These are phyloP conservation scores for Brasenia schreberi DNA, from an alignment of 164 flowering plant species.

Conservation along the genomic window DNA sequence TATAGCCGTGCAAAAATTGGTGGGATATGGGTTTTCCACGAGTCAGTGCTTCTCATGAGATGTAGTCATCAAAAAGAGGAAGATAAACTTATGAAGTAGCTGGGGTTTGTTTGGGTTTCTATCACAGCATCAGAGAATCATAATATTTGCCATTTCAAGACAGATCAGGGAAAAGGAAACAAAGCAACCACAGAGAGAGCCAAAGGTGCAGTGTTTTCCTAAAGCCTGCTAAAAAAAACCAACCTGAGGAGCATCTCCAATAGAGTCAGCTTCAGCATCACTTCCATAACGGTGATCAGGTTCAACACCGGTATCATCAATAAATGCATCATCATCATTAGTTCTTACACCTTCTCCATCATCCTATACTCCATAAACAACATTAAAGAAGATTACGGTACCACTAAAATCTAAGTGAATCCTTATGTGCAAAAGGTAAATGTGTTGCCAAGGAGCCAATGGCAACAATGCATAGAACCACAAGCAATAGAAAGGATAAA, in stretches of 20 bases:
- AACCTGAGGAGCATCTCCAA: slow-evolving; percentile 74
- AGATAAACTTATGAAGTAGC: not conserved
- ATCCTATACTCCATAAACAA: slow-evolving; percentile 31
- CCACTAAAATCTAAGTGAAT: not conserved
- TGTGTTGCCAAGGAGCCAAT: not conserved
- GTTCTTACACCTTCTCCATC: slow-evolving; percentile 72
- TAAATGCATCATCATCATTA: slow-evolving; percentile 83
- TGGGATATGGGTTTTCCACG: too few species aligned
- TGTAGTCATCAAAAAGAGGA: not conserved
- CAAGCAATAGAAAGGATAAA: not conserved
- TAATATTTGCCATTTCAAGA: too few species aligned
- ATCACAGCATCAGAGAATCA: not conserved
- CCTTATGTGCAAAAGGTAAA: not conserved
- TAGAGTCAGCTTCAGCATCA: slow-evolving; percentile 49
- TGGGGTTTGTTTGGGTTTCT: not conserved
- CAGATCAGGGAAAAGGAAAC: too few species aligned
- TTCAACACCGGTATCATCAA: slow-evolving; percentile 85
- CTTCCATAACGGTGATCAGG: slow-evolving; percentile 62
- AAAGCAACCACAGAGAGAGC: too few species aligned
- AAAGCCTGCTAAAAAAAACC: not conserved
- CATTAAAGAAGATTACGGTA: not conserved
- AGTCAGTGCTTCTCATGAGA: not conserved
- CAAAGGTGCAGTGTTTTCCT: too few species aligned
- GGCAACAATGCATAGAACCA: not conserved
- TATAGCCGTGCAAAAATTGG: not conserved